These are phyloP conservation scores for Curvularia hawaiiensis DNA, from an alignment of 2,329 filamentous ascomycete genomes.

Conservation along the genomic window DNA sequence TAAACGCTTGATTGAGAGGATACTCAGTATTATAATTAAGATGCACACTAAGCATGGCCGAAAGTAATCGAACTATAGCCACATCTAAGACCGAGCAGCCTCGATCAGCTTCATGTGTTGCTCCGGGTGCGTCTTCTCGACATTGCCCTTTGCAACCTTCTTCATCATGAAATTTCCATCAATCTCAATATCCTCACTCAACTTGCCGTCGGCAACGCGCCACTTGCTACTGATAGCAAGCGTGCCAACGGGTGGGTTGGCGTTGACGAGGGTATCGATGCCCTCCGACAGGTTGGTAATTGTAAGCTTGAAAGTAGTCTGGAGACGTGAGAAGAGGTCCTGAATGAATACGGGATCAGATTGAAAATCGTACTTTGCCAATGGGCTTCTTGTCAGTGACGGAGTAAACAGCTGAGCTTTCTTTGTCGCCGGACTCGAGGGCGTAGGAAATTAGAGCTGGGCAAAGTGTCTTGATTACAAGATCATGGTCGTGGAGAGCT, in stretches of 20 bases:
- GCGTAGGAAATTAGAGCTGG: conserved; percentile 42
- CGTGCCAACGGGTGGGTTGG: conserved; percentile 47
- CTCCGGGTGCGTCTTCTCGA: conserved; percentile 48
- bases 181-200: conserved; percentile 49
- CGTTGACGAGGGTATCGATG: conserved; percentile 47
- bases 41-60: neutral
- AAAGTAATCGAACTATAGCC: neutral
- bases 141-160: conserved; percentile 49
- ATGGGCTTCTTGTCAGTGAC: conserved; percentile 50
- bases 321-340: neutral
- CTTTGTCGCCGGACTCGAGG: conserved; percentile 41
- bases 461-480: conserved; percentile 48
- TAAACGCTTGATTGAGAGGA: too few species aligned
- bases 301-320: conserved; percentile 51
- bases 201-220: conserved; percentile 39
- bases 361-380: conserved; percentile 35
- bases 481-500: conserved; percentile 48
- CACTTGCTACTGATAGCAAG: conserved; percentile 48
- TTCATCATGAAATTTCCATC: conserved; percentile 51
- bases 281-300: conserved; percentile 44
- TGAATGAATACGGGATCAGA: neutral
- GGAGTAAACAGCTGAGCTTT: conserved; percentile 38
- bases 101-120: conserved; percentile 46
- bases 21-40: neutral
- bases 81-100: conserved; percentile 30